Evolutionary conservation across 2,329 filamentous ascomycete species (phyloP).

Genomic region (Trichoderma gracile): DNA sequence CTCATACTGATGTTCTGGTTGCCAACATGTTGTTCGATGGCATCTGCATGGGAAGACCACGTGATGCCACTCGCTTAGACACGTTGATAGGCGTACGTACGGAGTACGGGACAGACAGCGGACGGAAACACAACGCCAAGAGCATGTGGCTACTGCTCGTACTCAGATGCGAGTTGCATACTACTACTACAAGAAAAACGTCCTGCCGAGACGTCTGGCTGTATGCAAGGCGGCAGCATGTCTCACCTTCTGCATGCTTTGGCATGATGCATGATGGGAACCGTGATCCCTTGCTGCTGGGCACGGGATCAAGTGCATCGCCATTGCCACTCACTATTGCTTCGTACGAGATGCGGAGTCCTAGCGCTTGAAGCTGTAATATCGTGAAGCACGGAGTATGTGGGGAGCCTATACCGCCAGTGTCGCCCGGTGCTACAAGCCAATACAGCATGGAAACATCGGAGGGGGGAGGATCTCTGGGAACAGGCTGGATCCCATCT

Average conservation of each 20-base stretch:
- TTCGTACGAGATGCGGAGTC: background rate
- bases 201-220: background rate
- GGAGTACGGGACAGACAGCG: background rate
- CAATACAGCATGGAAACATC: too few relatives aligned
- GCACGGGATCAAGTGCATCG: background rate
- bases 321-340: background rate
- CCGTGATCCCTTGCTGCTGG: slow-evolving; percentile 1
- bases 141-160: background rate
- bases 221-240: slow-evolving; percentile 6
- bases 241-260: slow-evolving; percentile 13
- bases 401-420: too few relatives aligned
- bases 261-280: slow-evolving; percentile 8
- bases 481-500: background rate
- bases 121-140: background rate
- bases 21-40: too few relatives aligned
- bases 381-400: too few relatives aligned
- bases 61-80: background rate
- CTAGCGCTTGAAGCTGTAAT: too few relatives aligned
- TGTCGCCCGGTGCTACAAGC: too few relatives aligned
- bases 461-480: background rate
- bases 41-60: background rate
- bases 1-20: background rate
- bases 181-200: background rate
- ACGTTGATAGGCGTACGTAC: background rate
- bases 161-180: too few relatives aligned